phyloP scores from a whole-genome alignment of 2,329 filamentous ascomycete species.

The Sarocladium brachiariae region DNA sequence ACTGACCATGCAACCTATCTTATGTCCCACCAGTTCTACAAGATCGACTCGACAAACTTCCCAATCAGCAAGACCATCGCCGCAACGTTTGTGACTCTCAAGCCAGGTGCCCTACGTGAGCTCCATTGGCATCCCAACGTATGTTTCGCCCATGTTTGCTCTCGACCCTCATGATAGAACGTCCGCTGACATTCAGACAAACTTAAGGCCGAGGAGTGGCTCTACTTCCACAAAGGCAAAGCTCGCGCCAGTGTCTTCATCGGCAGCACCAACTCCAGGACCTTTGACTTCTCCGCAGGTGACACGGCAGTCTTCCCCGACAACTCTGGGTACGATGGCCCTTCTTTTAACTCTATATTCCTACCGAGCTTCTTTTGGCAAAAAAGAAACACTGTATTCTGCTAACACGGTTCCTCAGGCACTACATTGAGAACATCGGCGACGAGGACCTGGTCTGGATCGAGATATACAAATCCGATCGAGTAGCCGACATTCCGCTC shows the following conservation, averaged over 20 bases:
- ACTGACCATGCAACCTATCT: too few species aligned
- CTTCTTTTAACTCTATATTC: too few species aligned
- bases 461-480: constrained; percentile 62
- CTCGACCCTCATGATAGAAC: neutral
- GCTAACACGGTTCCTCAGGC: constrained; percentile 26
- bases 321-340: constrained; percentile 50
- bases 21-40: constrained; percentile 50
- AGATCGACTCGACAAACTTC: constrained; percentile 62
- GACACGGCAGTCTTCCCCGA: constrained; percentile 64
- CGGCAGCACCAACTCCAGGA: constrained; percentile 52
- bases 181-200: too few species aligned
- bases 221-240: constrained; percentile 60
- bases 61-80: constrained; percentile 60
- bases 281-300: constrained; percentile 61
- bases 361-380: too few species aligned
- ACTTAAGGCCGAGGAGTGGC: constrained; percentile 62
- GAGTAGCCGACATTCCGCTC: constrained; percentile 58
- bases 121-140: constrained; percentile 66
- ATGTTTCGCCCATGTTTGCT: constrained; percentile 17
- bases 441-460: constrained; percentile 60
- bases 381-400: too few species aligned
- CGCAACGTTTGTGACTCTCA: constrained; percentile 55
- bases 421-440: constrained; percentile 65
- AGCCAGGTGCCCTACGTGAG: constrained; percentile 57
- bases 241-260: constrained; percentile 60